phyloP scores from a whole-genome alignment of 2,329 filamentous ascomycete species.

The Chrysosporium keratinophilum region DNA sequence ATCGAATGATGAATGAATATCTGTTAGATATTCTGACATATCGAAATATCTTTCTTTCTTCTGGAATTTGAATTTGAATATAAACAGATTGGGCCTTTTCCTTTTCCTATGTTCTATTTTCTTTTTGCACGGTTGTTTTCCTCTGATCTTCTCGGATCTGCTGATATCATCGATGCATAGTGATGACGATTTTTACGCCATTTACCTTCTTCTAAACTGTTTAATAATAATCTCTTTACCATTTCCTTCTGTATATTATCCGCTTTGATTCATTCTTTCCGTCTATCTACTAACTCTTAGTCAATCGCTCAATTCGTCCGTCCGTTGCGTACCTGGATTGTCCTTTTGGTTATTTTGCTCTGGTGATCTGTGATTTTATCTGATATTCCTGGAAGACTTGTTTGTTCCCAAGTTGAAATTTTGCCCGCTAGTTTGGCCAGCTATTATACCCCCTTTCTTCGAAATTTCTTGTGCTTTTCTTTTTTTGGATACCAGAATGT shows the following conservation, averaged over 20 bases:
- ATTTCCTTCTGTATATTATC: conserved; percentile 10
- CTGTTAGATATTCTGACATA: neutral
- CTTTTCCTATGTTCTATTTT: conserved; percentile 1
- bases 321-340: conserved; percentile 6
- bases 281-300: neutral
- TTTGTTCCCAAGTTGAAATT: neutral
- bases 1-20: conserved; percentile 11
- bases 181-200: conserved; percentile 13
- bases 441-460: conserved; percentile 7
- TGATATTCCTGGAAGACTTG: neutral
- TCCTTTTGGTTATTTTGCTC: conserved; percentile 20
- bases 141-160: neutral
- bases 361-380: neutral
- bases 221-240: conserved; percentile 23
- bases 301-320: no score
- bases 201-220: conserved; percentile 9
- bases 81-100: neutral
- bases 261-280: conserved; percentile 1
- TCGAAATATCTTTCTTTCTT: neutral
- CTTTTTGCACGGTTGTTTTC: neutral
- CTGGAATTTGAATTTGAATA: neutral
- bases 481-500: conserved; percentile 8
- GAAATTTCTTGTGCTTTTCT: neutral
- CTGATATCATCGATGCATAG: conserved; percentile 11
- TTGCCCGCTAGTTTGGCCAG: neutral